Percentiles rank a stretch among this genome's conserved stretches.
phyloP scores from a whole-genome alignment of 2,329 filamentous ascomycete genomes.

The Cercospora sp. region DNA sequence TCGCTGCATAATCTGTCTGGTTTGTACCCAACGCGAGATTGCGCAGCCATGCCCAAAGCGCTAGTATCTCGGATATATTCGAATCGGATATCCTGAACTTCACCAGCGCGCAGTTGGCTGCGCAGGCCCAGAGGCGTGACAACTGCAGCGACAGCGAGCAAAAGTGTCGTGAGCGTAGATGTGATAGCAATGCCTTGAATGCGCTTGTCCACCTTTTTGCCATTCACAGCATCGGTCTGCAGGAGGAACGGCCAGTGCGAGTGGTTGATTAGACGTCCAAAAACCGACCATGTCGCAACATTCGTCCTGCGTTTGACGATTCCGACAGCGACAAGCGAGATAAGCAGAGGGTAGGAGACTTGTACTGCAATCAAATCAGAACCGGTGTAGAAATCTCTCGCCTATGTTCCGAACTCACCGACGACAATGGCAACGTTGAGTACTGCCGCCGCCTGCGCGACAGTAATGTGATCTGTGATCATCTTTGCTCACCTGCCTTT shows the following conservation, averaged over 20 bases:
- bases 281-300: constrained; percentile 17
- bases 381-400: background rate
- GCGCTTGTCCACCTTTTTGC: constrained; percentile 13
- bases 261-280: constrained; percentile 17
- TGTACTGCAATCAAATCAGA: constrained; percentile 8
- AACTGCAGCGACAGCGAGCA: constrained; percentile 14
- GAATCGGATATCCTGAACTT: background rate
- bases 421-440: constrained; percentile 15
- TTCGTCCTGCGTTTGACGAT: constrained; percentile 13
- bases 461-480: constrained; percentile 5
- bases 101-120: background rate
- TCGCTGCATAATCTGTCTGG: constrained; percentile 3
- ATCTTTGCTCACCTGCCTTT: background rate
- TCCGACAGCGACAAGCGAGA: constrained; percentile 15
- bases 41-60: constrained; percentile 10
- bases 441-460: constrained; percentile 15
- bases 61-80: constrained; percentile 7
- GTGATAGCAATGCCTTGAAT: constrained; percentile 1
- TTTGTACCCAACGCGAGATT: constrained; percentile 8
- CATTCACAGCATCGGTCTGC: constrained; percentile 9
- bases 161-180: background rate
- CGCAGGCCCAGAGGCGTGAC: constrained; percentile 12
- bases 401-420: background rate
- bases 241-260: constrained; percentile 14
- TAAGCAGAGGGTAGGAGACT: constrained; percentile 13